phyloP scores from a whole-genome alignment of 345 rosid species.

The Bruguiera gymnorhiza region DNA sequence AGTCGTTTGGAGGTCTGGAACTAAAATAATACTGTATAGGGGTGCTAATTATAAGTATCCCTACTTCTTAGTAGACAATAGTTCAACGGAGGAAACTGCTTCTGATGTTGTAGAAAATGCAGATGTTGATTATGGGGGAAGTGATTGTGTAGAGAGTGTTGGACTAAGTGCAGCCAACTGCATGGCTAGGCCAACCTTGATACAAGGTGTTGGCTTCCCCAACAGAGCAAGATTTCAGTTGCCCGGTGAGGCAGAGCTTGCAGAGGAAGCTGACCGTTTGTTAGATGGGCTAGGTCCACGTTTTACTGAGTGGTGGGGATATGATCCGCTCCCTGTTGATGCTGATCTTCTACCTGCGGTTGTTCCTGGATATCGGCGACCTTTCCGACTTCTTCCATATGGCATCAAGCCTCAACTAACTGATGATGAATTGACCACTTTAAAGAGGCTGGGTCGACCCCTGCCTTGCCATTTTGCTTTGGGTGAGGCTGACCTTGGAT shows the following conservation, averaged over 20 bases:
- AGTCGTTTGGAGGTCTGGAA: slow-evolving; percentile 95
- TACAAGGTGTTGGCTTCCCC: slow-evolving; percentile 72
- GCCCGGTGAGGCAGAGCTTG: slow-evolving; percentile 72
- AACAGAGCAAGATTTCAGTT: slow-evolving; percentile 71
- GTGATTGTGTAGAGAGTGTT: slow-evolving; percentile 25
- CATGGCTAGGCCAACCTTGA: slow-evolving; percentile 32
- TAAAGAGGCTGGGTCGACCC: slow-evolving; percentile 85
- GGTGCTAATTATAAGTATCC: slow-evolving; percentile 80
- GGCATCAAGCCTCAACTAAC: slow-evolving; percentile 73
- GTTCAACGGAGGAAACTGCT: slow-evolving; percentile 24
- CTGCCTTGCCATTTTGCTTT: slow-evolving; percentile 88
- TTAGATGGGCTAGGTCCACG: slow-evolving; percentile 92
- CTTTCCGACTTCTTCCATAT: slow-evolving; percentile 92
- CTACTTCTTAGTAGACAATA: slow-evolving; percentile 53
- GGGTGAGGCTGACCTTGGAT: slow-evolving; percentile 41
- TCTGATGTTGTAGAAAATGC: slow-evolving; percentile 25
- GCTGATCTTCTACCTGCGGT: slow-evolving; percentile 86
- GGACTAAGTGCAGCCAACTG: slow-evolving; percentile 19
- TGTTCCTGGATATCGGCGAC: slow-evolving; percentile 73
- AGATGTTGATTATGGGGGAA: slow-evolving; percentile 25
- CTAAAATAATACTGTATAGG: slow-evolving; percentile 75
- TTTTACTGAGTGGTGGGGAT: slow-evolving; percentile 92
- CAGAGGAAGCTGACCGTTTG: slow-evolving; percentile 70
- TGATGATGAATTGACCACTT: slow-evolving; percentile 87
- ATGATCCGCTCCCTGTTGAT: slow-evolving; percentile 87